These are phyloP conservation scores for Phycomyces blakesleeanus DNA, from an alignment of 192 early-diverging fungal genomes.

Conservation along the genomic window DNA sequence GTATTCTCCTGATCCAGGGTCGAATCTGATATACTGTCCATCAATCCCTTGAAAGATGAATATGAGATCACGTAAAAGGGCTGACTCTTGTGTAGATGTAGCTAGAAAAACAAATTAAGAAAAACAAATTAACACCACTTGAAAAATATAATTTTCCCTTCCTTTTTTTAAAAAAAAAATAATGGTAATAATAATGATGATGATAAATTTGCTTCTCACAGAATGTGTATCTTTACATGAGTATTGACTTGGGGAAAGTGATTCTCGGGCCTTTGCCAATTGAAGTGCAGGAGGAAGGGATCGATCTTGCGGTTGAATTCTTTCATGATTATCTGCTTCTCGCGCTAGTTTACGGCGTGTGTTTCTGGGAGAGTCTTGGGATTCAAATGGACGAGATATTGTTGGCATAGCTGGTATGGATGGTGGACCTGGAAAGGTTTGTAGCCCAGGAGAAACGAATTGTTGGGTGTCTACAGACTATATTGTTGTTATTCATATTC, in stretches of 20 bases:
- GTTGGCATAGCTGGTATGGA: constrained; percentile 12
- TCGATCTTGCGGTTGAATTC: not conserved
- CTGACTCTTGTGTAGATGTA: constrained; percentile 51
- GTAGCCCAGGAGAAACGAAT: constrained; percentile 9
- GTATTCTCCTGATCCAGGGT: constrained; percentile 46
- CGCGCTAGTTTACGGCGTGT: constrained; percentile 16
- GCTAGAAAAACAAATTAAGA: constrained; percentile 8
- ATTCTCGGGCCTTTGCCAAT: constrained; percentile 15
- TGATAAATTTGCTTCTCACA: not conserved
- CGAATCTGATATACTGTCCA: constrained; percentile 76
- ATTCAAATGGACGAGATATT: constrained; percentile 11
- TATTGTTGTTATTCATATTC: too few species aligned
- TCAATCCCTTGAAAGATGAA: constrained; percentile 94
- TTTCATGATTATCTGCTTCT: not conserved
- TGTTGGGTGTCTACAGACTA: not conserved
- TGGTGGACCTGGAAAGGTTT: constrained; percentile 27
- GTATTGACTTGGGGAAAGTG: not conserved
- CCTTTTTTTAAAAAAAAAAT: too few species aligned
- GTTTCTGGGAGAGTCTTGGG: constrained; percentile 13
- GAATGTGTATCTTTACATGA: not conserved
- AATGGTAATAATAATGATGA: constrained; percentile 7
- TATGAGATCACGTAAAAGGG: constrained; percentile 79
- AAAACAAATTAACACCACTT: too few species aligned
- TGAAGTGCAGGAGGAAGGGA: constrained; percentile 17
- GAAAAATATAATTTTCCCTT: too few species aligned